Evolutionary conservation across 2,329 filamentous ascomycete species (phyloP).

Genomic region (Lecanicillium sp.): DNA sequence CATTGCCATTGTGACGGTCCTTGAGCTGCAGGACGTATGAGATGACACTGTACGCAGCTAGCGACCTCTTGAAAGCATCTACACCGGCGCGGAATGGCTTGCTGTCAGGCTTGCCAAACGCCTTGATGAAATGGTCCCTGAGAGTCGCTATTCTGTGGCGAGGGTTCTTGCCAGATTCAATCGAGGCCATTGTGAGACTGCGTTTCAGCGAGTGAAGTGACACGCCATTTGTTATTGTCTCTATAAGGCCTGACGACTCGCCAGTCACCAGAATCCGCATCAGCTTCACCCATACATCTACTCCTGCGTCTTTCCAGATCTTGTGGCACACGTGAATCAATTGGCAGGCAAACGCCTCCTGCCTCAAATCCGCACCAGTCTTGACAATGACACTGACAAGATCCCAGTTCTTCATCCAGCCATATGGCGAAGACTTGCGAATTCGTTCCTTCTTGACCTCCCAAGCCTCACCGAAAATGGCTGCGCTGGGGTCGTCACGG

Average conservation of each 20-base stretch:
- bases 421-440: constrained; percentile 73
- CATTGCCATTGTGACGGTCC: constrained; percentile 79
- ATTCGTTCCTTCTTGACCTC: constrained; percentile 77
- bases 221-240: constrained; percentile 82
- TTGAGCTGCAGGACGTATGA: constrained; percentile 79
- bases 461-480: constrained; percentile 83
- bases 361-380: constrained; percentile 72
- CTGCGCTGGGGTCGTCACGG: constrained; percentile 76
- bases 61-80: constrained; percentile 71
- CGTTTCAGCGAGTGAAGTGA: constrained; percentile 81
- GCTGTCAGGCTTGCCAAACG: constrained; percentile 63
- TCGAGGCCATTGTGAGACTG: constrained; percentile 66
- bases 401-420: constrained; percentile 88
- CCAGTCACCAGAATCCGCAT: constrained; percentile 84
- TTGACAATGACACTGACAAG: constrained; percentile 82
- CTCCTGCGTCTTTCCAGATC: constrained; percentile 68
- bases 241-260: constrained; percentile 75
- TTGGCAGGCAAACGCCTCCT: constrained; percentile 82
- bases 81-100: constrained; percentile 63
- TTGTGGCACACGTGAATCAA: constrained; percentile 73
- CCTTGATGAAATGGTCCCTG: constrained; percentile 73
- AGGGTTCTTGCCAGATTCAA: constrained; percentile 65
- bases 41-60: constrained; percentile 79
- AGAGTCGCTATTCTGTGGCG: constrained; percentile 70
- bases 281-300: constrained; percentile 79